Evolutionary conservation across 306 rosid species (phyloP).

Genomic region (Prunus fruticosa): DNA sequence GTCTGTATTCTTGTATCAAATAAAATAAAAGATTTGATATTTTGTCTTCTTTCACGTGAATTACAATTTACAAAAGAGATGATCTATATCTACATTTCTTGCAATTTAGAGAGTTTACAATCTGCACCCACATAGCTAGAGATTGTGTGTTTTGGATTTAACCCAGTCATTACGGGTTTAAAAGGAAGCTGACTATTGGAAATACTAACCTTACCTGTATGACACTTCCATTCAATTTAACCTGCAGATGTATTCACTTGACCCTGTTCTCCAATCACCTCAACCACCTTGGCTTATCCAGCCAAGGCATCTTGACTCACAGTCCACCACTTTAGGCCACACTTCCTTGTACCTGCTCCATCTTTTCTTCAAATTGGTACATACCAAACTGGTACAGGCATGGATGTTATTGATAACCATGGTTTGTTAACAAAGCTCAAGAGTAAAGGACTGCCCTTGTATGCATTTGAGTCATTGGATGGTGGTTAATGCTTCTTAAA

Average conservation of each 20-base stretch:
- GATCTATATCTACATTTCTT: not conserved
- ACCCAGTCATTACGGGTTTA: no score
- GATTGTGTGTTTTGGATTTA: no score
- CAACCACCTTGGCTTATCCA: not conserved
- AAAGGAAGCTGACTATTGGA: not conserved
- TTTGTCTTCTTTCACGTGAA: not conserved
- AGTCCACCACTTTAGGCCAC: not conserved
- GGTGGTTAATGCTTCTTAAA: not conserved
- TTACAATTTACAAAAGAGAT: not conserved
- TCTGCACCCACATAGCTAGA: no score
- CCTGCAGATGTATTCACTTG: not conserved
- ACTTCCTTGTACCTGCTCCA: not conserved
- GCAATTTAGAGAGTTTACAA: not conserved
- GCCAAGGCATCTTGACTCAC: not conserved
- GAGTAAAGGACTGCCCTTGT: no score
- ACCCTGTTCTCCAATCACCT: not conserved
- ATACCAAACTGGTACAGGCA: not conserved
- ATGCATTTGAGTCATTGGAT: not conserved
- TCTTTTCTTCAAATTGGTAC: not conserved
- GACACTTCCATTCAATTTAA: not conserved
- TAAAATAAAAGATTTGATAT: no score
- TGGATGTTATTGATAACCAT: not conserved
- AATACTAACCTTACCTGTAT: not conserved
- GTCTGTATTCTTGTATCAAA: no score
- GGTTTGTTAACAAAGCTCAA: no score